phyloP scores from a whole-genome alignment of 176 grass and related monocot species.

The Poa pratensis region DNA sequence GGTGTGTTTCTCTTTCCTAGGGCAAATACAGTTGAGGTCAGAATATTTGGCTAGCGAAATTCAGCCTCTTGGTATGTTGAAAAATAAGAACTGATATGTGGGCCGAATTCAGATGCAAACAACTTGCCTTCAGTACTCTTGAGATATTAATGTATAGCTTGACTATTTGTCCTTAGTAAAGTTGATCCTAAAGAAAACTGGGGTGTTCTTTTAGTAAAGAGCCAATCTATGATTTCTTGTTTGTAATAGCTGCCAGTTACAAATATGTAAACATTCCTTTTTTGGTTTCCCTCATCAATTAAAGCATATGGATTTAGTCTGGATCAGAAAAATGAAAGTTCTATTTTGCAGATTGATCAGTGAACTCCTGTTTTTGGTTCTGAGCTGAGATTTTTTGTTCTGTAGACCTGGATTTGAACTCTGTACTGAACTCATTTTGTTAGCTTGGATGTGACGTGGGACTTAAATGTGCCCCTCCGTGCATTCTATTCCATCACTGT shows the following conservation, averaged over 20 bases:
- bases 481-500: neutral
- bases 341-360: neutral
- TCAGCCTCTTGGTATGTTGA: neutral
- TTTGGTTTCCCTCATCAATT: neutral
- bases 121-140: neutral
- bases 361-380: neutral
- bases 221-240: neutral
- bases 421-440: neutral
- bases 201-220: neutral
- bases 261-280: neutral
- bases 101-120: neutral
- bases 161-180: neutral
- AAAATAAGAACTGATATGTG: neutral
- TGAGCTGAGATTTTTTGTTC: neutral
- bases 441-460: neutral
- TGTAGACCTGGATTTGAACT: neutral
- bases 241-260: neutral
- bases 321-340: neutral
- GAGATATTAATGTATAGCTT: neutral
- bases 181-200: neutral
- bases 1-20: neutral
- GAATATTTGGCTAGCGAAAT: neutral
- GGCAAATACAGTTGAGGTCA: neutral
- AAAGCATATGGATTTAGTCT: neutral
- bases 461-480: neutral